phyloP scores from a whole-genome alignment of 179 eudicot genomes.

The Carnegiea gigantea region DNA sequence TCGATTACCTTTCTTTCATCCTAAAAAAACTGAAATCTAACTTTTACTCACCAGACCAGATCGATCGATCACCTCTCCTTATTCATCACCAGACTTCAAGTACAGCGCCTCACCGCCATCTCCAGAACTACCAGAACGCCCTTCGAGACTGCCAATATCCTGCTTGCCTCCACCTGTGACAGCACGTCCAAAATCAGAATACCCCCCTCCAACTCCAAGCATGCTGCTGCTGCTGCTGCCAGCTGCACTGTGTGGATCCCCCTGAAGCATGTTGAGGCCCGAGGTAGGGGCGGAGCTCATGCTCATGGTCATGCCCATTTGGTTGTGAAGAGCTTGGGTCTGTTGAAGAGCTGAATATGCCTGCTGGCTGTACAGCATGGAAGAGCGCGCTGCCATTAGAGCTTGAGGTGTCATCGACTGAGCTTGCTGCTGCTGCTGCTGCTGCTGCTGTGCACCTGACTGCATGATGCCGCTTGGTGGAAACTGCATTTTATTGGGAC shows the following conservation, averaged over 20 bases:
- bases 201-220: constrained; percentile 31
- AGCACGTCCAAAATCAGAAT: constrained; percentile 34
- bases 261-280: constrained; percentile 43
- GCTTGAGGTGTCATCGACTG: constrained; percentile 47
- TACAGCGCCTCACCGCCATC: constrained; percentile 43
- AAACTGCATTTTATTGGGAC: constrained; percentile 20
- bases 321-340: constrained; percentile 34
- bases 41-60: background rate
- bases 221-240: constrained; percentile 25
- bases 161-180: constrained; percentile 30
- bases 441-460: constrained; percentile 45
- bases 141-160: constrained; percentile 32
- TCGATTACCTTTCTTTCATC: constrained; percentile 16
- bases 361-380: constrained; percentile 52
- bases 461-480: constrained; percentile 33
- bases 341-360: constrained; percentile 49
- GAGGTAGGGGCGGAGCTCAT: constrained; percentile 32
- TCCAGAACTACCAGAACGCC: constrained; percentile 33
- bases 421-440: constrained; percentile 40
- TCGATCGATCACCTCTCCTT: constrained; percentile 26
- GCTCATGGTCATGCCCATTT: constrained; percentile 35
- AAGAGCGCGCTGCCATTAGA: constrained; percentile 44
- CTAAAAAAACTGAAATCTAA: background rate
- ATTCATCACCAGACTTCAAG: constrained; percentile 41
- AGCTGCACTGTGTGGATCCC: constrained; percentile 32